Percentiles rank a stretch among this genome's conserved stretches.
Evolutionary conservation across 306 rosid species (phyloP).

Genomic region (Lablab purpureus): DNA sequence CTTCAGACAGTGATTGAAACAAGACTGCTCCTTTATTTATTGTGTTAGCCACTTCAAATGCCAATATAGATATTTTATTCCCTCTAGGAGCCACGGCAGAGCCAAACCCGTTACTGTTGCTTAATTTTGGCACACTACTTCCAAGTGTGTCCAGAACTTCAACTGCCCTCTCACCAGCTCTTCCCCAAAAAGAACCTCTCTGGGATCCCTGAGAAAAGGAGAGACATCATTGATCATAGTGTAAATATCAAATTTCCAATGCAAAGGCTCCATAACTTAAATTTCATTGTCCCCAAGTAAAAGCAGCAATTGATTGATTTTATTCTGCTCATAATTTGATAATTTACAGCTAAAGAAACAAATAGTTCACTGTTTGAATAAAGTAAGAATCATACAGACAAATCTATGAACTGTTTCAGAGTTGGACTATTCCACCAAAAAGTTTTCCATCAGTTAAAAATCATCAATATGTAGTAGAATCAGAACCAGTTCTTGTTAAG

Average conservation of each 20-base stretch:
- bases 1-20: slow-evolving; percentile 80
- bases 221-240: slow-evolving; percentile 30
- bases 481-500: not conserved
- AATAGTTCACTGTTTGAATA: not conserved
- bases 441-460: not conserved
- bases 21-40: slow-evolving; percentile 72
- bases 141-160: slow-evolving; percentile 80
- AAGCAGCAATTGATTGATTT: not conserved
- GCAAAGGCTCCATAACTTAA: not conserved
- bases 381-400: not conserved
- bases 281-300: not conserved
- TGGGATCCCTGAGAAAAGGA: slow-evolving; percentile 52
- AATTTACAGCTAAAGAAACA: not conserved
- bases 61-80: slow-evolving; percentile 69
- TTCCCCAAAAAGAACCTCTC: slow-evolving; percentile 59
- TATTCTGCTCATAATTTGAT: slow-evolving; percentile 4
- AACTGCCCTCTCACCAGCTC: slow-evolving; percentile 76
- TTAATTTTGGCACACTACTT: slow-evolving; percentile 68
- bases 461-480: not conserved
- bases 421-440: not conserved
- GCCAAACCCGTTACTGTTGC: slow-evolving; percentile 53
- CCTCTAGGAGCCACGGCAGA: slow-evolving; percentile 59
- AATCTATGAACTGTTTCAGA: slow-evolving; percentile 2
- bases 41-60: slow-evolving; percentile 98
- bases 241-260: slow-evolving; percentile 11